Evolutionary conservation across 805 yeast species (phyloP).

Genomic region (Pichia heedii): DNA sequence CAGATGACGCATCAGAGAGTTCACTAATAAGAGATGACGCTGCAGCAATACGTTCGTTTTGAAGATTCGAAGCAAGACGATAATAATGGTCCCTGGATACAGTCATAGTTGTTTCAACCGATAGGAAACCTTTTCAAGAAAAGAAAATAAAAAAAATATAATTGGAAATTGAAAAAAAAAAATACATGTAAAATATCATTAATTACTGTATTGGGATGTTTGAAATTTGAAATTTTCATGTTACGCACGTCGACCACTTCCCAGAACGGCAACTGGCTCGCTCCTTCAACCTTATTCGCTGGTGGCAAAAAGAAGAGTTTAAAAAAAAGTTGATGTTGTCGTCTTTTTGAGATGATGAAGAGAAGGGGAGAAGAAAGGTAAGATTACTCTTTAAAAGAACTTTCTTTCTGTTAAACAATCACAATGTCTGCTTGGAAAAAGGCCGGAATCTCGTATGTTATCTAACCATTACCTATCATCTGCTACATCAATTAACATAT

Average conservation of each 20-base stretch:
- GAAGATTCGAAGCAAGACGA: slow-evolving; percentile 65
- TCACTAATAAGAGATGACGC: slow-evolving; percentile 61
- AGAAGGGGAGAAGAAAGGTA: background rate
- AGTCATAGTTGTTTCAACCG: slow-evolving; percentile 24
- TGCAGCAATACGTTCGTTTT: slow-evolving; percentile 60
- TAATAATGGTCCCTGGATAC: slow-evolving; percentile 73
- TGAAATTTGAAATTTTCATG: no score
- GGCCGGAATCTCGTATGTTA: slow-evolving; percentile 53
- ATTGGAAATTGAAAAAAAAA: background rate
- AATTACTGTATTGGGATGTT: no score
- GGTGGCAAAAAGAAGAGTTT: no score
- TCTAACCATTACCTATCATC: no score
- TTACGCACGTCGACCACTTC: no score
- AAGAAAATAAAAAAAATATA: background rate
- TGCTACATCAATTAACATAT: background rate
- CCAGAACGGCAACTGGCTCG: background rate
- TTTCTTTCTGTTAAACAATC: background rate
- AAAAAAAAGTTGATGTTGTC: no score
- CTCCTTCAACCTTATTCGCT: background rate
- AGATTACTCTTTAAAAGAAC: no score
- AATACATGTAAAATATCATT: no score
- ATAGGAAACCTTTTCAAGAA: background rate
- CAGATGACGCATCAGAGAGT: slow-evolving; percentile 34
- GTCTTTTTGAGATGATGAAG: background rate
- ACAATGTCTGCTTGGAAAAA: slow-evolving; percentile 54